Evolutionary conservation across 768 basidiomycete species (phyloP).

Genomic region (Lactifluus volemus): DNA sequence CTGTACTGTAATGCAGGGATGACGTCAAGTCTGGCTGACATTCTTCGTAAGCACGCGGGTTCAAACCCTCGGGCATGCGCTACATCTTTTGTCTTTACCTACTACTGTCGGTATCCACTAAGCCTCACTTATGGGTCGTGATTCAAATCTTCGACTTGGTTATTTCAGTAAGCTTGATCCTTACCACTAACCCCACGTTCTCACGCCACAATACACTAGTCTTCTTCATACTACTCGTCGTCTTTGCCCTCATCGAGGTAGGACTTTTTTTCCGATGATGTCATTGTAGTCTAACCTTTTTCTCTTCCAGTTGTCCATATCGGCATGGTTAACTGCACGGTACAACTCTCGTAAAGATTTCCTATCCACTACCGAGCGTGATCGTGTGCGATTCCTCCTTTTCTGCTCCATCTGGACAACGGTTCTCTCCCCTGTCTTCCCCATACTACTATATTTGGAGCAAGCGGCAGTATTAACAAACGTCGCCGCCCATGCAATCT

Average conservation of each 20-base stretch:
- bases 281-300: background rate
- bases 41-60: background rate
- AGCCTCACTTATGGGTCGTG: constrained; percentile 1
- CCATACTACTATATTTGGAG: background rate
- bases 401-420: constrained; percentile 21
- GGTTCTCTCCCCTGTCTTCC: constrained; percentile 14
- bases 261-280: background rate
- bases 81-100: background rate
- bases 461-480: background rate
- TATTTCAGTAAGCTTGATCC: constrained; percentile 9
- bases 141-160: constrained; percentile 3
- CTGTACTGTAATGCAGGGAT: background rate
- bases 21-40: background rate
- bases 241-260: constrained; percentile 18
- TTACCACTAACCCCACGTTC: background rate
- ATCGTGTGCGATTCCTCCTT: constrained; percentile 31
- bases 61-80: background rate
- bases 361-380: constrained; percentile 39
- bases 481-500: constrained; percentile 14
- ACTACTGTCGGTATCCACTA: too few species aligned
- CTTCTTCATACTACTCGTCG: constrained; percentile 8
- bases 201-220: background rate
- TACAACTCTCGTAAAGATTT: constrained; percentile 53
- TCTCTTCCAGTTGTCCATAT: constrained; percentile 47
- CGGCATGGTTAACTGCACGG: constrained; percentile 60